These are phyloP conservation scores for Cardamine chenopodiifolia DNA, from an alignment of 345 rosid genomes.

Conservation along the genomic window DNA sequence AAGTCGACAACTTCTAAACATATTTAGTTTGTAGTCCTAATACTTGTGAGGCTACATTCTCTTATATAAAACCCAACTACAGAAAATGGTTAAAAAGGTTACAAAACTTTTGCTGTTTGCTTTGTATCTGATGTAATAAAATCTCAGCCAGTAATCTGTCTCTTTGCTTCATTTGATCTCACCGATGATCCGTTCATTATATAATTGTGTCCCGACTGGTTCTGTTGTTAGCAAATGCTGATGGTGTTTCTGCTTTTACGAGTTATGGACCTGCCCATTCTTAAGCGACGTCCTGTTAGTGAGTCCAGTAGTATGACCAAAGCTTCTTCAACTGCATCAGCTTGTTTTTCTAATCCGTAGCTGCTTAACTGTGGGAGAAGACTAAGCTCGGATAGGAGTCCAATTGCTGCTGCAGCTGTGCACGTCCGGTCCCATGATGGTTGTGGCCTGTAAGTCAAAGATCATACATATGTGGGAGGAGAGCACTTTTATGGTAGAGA, in stretches of 20 bases:
- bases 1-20: neutral
- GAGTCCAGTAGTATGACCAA: slow-evolving; percentile 65
- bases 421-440: slow-evolving; percentile 98
- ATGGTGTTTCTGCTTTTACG: slow-evolving; percentile 61
- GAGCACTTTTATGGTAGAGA: neutral
- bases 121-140: neutral
- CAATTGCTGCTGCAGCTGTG: slow-evolving; percentile 88
- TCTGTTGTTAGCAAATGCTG: slow-evolving; percentile 48
- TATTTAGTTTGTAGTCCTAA: neutral
- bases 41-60: neutral
- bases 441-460: slow-evolving; percentile 68
- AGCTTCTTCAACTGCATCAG: slow-evolving; percentile 70
- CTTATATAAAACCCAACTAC: neutral
- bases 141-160: neutral
- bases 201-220: neutral
- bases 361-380: slow-evolving; percentile 58
- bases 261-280: slow-evolving; percentile 93
- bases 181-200: neutral
- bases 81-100: neutral
- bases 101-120: slow-evolving; percentile 13
- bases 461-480: neutral
- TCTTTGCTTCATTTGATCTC: slow-evolving; percentile 1
- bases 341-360: slow-evolving; percentile 58
- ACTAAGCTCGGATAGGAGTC: slow-evolving; percentile 74
- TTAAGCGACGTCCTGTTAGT: slow-evolving; percentile 73